Evolutionary conservation across 148 eudicot genomes (phyloP), one percentile per base, ranked within the genome.

Genomic region (Vaccinium myrtillus): DNA sequence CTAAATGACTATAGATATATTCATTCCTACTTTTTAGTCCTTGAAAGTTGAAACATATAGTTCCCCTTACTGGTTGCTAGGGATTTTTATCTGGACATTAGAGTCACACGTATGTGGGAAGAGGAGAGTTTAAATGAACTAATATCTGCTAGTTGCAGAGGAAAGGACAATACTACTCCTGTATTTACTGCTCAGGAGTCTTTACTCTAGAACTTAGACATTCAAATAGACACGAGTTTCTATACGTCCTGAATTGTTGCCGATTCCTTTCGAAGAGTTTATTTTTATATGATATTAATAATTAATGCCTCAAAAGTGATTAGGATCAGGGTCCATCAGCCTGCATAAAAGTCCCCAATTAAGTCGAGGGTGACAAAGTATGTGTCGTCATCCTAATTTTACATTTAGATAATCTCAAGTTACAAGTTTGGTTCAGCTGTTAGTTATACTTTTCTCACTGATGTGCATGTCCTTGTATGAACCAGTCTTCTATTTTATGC

Each of bases 301-400:
- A 73, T 73, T 77, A 50, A 36, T 51, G 54, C 80, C 25, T n/a
- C 6, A 12, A 77, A 49, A 46, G n/a, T 48, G 19, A n/a, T 19
- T 49, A 23, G 56, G 56, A 27, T 78, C 81, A 53, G 11, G 81
- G 19, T 78, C 43, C 63, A 78, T 51, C 61, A 78, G 81, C 61
- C 46, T 53, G 39, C 61, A 9, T 25, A 43, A 25, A 18, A 25
- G 46, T 53, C 58, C 63, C 63, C 39, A 25, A n/a, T 12, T 6
- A 25, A 15, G 36, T 11, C 5, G 4, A 78, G 18, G 61, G 61
- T 78, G 43, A 25, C 14, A 6, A 78, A 77, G 30, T 77, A 39
- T 78, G 43, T 53, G 61, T 46, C 5, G 1, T 77, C 56, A 77
- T 77, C 27, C 27, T 75, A 46, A 73, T 36, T 14, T 18, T 43